A percentile compares a stretch with the other conserved stretches of the same genome.
These are phyloP conservation scores for Phyllosticta ampelicida DNA, from an alignment of 2,329 filamentous ascomycete species.

Conservation along the genomic window DNA sequence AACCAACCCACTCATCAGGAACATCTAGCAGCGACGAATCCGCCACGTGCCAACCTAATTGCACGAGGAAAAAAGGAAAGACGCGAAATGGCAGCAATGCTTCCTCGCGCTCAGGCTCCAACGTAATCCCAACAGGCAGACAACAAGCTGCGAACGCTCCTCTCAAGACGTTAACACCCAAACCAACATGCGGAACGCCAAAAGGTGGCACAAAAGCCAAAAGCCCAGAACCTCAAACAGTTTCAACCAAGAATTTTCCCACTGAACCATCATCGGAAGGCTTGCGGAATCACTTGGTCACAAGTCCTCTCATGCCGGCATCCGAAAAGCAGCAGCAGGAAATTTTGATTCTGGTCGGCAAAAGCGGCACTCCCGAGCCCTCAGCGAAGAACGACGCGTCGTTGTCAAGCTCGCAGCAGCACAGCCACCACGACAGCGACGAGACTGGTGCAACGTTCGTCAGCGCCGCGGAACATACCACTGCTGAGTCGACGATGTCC, in stretches of 20 bases:
- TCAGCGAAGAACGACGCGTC: neutral
- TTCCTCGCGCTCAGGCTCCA: neutral
- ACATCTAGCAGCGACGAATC: neutral
- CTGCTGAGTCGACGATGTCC: neutral
- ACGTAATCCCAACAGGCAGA: neutral
- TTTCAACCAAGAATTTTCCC: neutral
- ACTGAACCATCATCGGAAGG: neutral
- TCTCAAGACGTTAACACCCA: neutral
- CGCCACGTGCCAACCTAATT: neutral
- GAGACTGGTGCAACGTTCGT: neutral
- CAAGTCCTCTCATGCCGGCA: neutral
- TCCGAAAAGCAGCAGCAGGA: neutral
- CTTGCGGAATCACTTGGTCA: neutral
- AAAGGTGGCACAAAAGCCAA: neutral
- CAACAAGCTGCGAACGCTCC: neutral
- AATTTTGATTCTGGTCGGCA: neutral
- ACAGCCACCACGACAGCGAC: neutral
- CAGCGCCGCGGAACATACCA: neutral
- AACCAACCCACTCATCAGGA: neutral
- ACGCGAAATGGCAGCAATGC: neutral
- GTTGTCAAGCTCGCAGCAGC: neutral
- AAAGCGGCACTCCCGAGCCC: neutral
- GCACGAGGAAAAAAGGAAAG: neutral
- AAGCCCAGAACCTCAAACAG: neutral
- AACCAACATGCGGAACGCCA: neutral